Evolutionary conservation across 2,329 filamentous ascomycete species (phyloP).

Genomic region (Trichothecium roseum): DNA sequence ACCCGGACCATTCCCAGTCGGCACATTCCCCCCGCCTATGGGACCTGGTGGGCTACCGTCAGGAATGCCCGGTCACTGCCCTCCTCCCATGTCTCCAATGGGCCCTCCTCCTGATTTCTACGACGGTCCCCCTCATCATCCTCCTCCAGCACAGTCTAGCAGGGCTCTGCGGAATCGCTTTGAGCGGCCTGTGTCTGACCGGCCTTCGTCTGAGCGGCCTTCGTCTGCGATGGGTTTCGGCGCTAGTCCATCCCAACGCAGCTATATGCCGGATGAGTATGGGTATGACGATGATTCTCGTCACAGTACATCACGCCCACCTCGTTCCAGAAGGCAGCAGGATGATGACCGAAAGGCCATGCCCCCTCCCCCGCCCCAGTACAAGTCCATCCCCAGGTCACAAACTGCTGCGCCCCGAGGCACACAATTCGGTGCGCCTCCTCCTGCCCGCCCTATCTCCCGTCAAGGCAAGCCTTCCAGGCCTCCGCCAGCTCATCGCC

Average conservation of each 20-base stretch:
- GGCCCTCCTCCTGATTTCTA: slow-evolving; percentile 2
- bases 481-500: slow-evolving; percentile 11
- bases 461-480: slow-evolving; percentile 19
- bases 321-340: slow-evolving; percentile 24
- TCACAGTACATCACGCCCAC: slow-evolving; percentile 27
- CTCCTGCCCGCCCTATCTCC: slow-evolving; percentile 11
- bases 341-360: slow-evolving; percentile 35
- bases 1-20: slow-evolving; percentile 11
- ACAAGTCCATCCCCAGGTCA: slow-evolving; percentile 14
- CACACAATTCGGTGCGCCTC: slow-evolving; percentile 19
- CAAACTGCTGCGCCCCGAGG: slow-evolving; percentile 7
- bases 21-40: slow-evolving; percentile 22
- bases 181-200: slow-evolving; percentile 9
- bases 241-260: background rate
- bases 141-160: slow-evolving; percentile 7
- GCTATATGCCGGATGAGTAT: slow-evolving; percentile 15
- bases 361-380: slow-evolving; percentile 31
- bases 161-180: slow-evolving; percentile 16
- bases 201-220: slow-evolving; percentile 21
- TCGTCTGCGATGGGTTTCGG: slow-evolving; percentile 16
- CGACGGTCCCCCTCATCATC: slow-evolving; percentile 9
- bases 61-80: slow-evolving; percentile 9
- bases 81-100: slow-evolving; percentile 15
- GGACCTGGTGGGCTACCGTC: slow-evolving; percentile 12
- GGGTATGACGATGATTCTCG: slow-evolving; percentile 26